Evolutionary conservation across 306 rosid species (phyloP).

Genomic region (Quercus wislizeni): DNA sequence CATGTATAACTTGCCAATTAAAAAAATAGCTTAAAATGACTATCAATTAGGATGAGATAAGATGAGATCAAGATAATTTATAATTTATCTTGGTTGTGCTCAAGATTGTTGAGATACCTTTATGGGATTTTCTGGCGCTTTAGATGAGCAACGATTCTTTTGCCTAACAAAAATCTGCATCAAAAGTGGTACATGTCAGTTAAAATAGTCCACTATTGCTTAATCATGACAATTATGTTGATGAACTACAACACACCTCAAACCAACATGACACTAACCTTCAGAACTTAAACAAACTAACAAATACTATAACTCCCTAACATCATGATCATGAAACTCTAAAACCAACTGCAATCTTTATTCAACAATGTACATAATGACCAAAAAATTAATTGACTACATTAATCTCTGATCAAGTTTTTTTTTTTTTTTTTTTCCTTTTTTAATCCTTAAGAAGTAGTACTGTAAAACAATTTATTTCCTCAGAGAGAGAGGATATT

Average conservation of each 20-base stretch:
- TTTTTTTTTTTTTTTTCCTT: no score
- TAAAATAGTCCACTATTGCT: constrained; percentile 21
- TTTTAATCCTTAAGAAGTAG: not conserved
- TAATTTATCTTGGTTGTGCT: not conserved
- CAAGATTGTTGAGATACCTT: constrained; percentile 57
- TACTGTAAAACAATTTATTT: not conserved
- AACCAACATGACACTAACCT: no score
- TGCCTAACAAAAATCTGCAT: constrained; percentile 97
- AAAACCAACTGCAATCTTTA: not conserved
- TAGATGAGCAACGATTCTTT: constrained; percentile 93
- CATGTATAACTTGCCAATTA: no score
- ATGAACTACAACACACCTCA: not conserved
- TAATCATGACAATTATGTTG: constrained; percentile 10
- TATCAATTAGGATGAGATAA: not conserved
- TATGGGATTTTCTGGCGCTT: constrained; percentile 86
- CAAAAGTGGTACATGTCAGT: constrained; percentile 37
- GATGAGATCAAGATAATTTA: constrained; percentile 6
- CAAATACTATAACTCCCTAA: not conserved
- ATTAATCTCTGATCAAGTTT: not conserved
- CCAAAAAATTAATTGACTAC: not conserved
- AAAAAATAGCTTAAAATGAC: not conserved
- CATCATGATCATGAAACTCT: not conserved
- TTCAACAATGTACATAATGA: not conserved
- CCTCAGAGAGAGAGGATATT: not conserved
- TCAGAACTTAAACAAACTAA: not conserved